These are phyloP conservation scores for Fraxinus anomala DNA, from an alignment of 257 asterid genomes.

Conservation along the genomic window DNA sequence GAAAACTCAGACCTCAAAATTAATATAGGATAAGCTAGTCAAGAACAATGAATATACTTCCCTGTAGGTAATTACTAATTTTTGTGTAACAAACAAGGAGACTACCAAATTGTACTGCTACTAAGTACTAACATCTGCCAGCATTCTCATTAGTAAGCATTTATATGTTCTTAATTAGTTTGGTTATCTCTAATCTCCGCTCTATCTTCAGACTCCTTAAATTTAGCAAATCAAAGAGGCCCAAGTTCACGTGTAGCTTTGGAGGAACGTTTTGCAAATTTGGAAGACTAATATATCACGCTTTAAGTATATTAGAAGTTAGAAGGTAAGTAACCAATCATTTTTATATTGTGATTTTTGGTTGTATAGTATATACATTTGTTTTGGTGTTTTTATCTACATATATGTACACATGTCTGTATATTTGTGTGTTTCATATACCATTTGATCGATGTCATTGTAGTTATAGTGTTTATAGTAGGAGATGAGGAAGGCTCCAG, in stretches of 20 bases:
- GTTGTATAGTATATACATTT: neutral
- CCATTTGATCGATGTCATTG: neutral
- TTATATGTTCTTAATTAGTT: neutral
- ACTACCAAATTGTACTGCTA: neutral
- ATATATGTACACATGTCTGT: neutral
- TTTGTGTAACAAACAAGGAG: neutral
- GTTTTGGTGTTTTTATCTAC: neutral
- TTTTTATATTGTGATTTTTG: neutral
- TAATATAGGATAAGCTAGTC: neutral
- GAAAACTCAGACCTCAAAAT: neutral
- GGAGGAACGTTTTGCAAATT: neutral
- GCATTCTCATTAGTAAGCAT: neutral
- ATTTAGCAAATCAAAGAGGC: neutral
- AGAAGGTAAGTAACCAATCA: neutral
- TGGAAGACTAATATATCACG: neutral
- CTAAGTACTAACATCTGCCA: neutral
- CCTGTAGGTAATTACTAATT: neutral
- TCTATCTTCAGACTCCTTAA: neutral
- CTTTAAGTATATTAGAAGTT: neutral
- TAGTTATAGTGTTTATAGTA: slow-evolving; percentile 18
- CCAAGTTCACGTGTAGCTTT: neutral
- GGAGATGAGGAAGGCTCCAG: slow-evolving; percentile 48
- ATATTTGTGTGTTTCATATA: neutral
- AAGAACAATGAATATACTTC: neutral
- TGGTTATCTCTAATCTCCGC: neutral